These are phyloP conservation scores for Alternaria longipes DNA, from an alignment of 2,329 filamentous ascomycete species.

Conservation along the genomic window DNA sequence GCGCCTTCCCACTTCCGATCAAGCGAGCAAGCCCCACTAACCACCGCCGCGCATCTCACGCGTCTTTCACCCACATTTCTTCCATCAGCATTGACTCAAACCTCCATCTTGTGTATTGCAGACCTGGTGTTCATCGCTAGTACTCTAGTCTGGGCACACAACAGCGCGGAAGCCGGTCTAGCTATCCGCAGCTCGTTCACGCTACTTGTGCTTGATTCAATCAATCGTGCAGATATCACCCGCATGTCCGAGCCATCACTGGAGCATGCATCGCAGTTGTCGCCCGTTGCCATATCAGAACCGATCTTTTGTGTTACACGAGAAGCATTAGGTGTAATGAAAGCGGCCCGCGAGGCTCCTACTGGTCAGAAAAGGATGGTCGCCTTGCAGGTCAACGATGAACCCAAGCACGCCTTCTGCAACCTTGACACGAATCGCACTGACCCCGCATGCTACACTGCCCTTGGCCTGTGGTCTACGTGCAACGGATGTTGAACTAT, in stretches of 20 bases:
- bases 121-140: neutral
- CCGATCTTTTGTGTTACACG: conserved; percentile 42
- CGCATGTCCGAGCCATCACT: conserved; percentile 47
- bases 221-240: conserved; percentile 52
- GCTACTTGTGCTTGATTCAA: conserved; percentile 36
- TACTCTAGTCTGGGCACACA: conserved; percentile 8
- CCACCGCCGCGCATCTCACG: conserved; percentile 12
- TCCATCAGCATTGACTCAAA: conserved; percentile 14
- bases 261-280: conserved; percentile 41
- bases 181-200: conserved; percentile 33
- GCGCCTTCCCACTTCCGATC: conserved; percentile 38
- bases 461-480: conserved; percentile 33
- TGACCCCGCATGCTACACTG: conserved; percentile 42
- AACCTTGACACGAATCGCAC: conserved; percentile 42
- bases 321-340: conserved; percentile 42
- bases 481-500: conserved; percentile 37
- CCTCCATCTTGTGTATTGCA: conserved; percentile 16
- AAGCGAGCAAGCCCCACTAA: conserved; percentile 28
- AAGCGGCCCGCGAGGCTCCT: conserved; percentile 31
- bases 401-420: conserved; percentile 43
- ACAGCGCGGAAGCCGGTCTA: conserved; percentile 27
- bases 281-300: conserved; percentile 33
- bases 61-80: conserved; percentile 10
- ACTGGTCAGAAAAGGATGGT: conserved; percentile 28
- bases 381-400: conserved; percentile 36